Base-by-base conservation (phyloP, 352 stramenopile species). In the Phytophthora meadii region DNA sequence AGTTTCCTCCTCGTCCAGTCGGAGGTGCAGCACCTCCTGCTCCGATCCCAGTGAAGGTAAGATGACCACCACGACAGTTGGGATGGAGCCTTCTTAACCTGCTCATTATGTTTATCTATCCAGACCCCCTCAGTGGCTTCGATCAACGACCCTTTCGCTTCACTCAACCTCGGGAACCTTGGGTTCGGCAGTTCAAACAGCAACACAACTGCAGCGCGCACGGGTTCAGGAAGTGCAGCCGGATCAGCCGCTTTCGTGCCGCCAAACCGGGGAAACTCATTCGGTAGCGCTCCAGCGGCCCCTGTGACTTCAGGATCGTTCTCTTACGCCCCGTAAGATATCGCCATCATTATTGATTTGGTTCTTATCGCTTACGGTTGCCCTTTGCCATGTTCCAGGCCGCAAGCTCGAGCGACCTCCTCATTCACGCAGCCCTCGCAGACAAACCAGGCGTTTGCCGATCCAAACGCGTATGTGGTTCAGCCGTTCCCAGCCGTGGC, bases 71-170 rank as follows among this genome's bases (percentile, higher is more conserved):
- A 22, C 41, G 19, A 44, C 17, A 41, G n/a, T 22, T 15, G 25
- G 25, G 24, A 39, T 56, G 9, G 11, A 6, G 12, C 48, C 14
- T 52, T 7, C 11, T 57, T 54, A 57, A 54, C 40, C 52, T 62
- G 9, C 19, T 28, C 22, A 22, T 22, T 49, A 6, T 49, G 40
- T 45, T 50, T 47, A 14, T 44, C 10, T 51, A 10, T 47, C 17
- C 46, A 79, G 70, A 62, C 61, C 14, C 45, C 65, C 37, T 70
- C 76, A 10, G 55, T 58, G n/a, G 36, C 79, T 37, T 72, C 79
- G 6, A 64, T 90, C 44, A 89, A 84, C 37, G 87, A 94, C 54
- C 87, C 82, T 14, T 94, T 94, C 50, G 82, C 87, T 6, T 80
- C 87, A 4, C 74, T 94, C 1, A 88, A 78, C 50, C 74, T 93